Conservation (phyloP, 164 flowering plant species). For the Dillenia suffruticosa region DNA sequence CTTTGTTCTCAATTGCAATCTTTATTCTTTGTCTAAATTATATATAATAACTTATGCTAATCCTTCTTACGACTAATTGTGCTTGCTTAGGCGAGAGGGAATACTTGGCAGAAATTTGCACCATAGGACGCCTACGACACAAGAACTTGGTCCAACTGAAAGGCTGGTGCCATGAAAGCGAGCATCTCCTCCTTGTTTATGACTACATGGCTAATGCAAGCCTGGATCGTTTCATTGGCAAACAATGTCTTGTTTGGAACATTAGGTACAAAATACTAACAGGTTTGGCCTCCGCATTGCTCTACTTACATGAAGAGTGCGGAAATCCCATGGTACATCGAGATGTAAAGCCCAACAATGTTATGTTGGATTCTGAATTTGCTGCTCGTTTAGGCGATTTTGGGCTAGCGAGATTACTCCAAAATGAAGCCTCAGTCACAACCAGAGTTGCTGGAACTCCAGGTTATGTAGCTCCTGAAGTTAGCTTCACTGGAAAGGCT, state of each 20-base stretch:
- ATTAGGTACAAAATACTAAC: slow-evolving; percentile 32
- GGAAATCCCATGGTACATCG: slow-evolving; percentile 35
- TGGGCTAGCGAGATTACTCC: slow-evolving; percentile 39
- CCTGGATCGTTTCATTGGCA: slow-evolving; percentile 32
- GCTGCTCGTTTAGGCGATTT: slow-evolving; percentile 44
- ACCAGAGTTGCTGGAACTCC: slow-evolving; percentile 41
- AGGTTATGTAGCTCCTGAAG: slow-evolving; percentile 46
- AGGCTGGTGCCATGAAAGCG: slow-evolving; percentile 43
- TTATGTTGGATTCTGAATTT: slow-evolving; percentile 37
- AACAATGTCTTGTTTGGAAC: slow-evolving; percentile 27
- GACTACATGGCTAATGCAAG: slow-evolving; percentile 43
- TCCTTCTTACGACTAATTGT: not conserved
- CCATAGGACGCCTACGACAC: slow-evolving; percentile 42
- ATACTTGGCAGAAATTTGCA: slow-evolving; percentile 44
- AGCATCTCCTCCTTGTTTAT: slow-evolving; percentile 36
- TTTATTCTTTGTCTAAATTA: too few species aligned
- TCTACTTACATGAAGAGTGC: slow-evolving; percentile 43
- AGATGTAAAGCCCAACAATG: slow-evolving; percentile 44
- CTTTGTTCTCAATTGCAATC: too few species aligned
- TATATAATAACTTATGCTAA: not conserved
- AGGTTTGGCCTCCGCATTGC: slow-evolving; percentile 38
- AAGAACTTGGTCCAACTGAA: slow-evolving; percentile 40
- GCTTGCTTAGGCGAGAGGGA: slow-evolving; percentile 31
- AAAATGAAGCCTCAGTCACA: slow-evolving; percentile 22
- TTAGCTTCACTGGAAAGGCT: slow-evolving; percentile 26